Percentiles rank a stretch among this genome's conserved stretches.
Conservation (phyloP, 495 filamentous ascomycete species). For the Podospora conica region DNA sequence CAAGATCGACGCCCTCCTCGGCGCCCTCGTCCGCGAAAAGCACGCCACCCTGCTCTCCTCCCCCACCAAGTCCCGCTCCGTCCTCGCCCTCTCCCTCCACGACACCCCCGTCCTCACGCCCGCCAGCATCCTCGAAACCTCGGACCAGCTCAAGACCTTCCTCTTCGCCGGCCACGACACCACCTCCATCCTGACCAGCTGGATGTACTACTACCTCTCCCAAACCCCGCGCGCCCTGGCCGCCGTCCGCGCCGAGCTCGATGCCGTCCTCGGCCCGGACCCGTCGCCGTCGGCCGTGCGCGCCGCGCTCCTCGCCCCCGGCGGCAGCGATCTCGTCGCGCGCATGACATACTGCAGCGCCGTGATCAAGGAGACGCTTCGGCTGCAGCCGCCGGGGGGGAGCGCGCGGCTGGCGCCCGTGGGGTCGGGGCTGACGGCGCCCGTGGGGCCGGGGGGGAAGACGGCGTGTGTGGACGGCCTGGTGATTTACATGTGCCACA, state of each 20-base stretch:
- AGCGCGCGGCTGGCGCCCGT: constrained; percentile 31
- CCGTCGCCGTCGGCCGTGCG: constrained; percentile 20
- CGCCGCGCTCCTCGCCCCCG: constrained; percentile 12
- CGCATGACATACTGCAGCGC: constrained; percentile 40
- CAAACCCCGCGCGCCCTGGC: constrained; percentile 35
- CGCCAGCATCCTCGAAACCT: constrained; percentile 17
- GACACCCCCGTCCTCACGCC: constrained; percentile 20
- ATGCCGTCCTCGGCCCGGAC: constrained; percentile 32
- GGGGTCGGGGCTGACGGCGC: constrained; percentile 28
- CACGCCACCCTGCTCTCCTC: constrained; percentile 5
- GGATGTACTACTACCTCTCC: constrained; percentile 43
- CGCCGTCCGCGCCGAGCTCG: constrained; percentile 41
- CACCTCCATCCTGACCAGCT: constrained; percentile 35
- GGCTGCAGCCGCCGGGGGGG: constrained; percentile 40
- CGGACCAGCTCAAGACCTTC: constrained; percentile 39
- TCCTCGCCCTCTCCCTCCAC: constrained; percentile 31
- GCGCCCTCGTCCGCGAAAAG: constrained; percentile 23
- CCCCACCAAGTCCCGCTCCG: constrained; percentile 20
- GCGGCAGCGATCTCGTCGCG: constrained; percentile 41
- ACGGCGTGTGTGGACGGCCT: constrained; percentile 50
- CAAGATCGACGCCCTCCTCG: constrained; percentile 17
- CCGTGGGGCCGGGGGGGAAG: constrained; percentile 44
- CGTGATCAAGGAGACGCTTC: constrained; percentile 49
- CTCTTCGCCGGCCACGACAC: constrained; percentile 49
- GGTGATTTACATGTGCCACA: constrained; percentile 46